Evolutionary conservation across 2,329 filamentous ascomycete species (phyloP), one percentile per base, ranked within the genome.

Genomic region (Claviceps arundinis): DNA sequence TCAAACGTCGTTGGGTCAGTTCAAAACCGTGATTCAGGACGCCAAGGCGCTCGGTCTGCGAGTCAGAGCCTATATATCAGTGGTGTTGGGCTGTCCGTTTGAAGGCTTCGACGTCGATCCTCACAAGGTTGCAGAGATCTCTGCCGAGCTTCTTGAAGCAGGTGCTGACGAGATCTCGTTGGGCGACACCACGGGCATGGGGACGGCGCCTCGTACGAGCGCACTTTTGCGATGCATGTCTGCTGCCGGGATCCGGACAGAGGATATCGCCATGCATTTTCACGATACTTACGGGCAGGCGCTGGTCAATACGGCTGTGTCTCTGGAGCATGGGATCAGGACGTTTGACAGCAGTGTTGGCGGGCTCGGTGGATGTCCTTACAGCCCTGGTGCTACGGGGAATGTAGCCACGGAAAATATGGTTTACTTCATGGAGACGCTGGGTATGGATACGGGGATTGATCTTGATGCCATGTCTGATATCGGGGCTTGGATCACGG

Each of bases 161-260:
- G 90, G 90, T 17, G 90, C 88, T 19, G 88, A 95, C 62, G 89
- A 95, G 73, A 89, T 96, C 58, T 87, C 86, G 1, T 78, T 95
- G 0, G 89, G 89, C 6, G 90, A 95, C 62, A 96, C 90, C 0
- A 91, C 89, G 0, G 90, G 90, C 17, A 89, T 94, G 78, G 90
- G 89, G 37, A 94, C 87, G 0, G 83, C 82, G n/a, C 82, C 82
- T 17, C 73, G 80, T 52, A 88, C 84, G 2, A 71, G 73, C 52
- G 77, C 80, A 52, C 70, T 89, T 47, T 71, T 89, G 53, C 75
- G 75, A 56, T 82, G 82, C 52, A 70, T 89, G 67, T 67, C 73
- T 8, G 76, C 80, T 1, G 85, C 84, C 1, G 84, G 83, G 0
- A 76, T 94, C 17, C 75, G 83, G 19, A 77, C 76, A 51, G 80